Evolutionary conservation across 2,329 filamentous ascomycete species (phyloP).

Genomic region (Coleophoma cylindrospora): DNA sequence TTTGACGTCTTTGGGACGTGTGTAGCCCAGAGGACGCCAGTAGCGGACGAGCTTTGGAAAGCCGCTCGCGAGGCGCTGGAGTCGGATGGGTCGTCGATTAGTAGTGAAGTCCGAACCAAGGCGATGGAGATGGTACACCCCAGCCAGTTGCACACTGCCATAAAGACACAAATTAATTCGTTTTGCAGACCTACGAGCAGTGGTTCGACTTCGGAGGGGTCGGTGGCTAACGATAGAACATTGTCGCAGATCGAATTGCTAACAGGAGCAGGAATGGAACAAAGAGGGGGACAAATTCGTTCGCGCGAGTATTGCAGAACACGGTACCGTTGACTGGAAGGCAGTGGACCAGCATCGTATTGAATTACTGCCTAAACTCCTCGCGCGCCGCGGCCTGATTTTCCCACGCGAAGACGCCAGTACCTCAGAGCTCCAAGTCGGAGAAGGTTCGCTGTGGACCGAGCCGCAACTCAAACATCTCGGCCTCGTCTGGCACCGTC

Average conservation of each 20-base stretch:
- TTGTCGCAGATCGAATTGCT: slow-evolving; percentile 8
- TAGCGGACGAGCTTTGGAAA: slow-evolving; percentile 10
- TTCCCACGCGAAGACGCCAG: slow-evolving; percentile 10
- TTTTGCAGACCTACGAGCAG: slow-evolving; percentile 11
- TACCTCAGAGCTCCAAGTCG: slow-evolving; percentile 10
- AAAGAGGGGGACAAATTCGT: slow-evolving; percentile 10
- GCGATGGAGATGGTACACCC: slow-evolving; percentile 8
- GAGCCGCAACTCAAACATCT: slow-evolving; percentile 12
- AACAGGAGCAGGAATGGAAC: slow-evolving; percentile 12
- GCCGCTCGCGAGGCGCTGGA: slow-evolving; percentile 10
- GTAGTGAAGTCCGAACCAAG: slow-evolving; percentile 10
- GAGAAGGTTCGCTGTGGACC: slow-evolving; percentile 11
- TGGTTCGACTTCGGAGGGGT: slow-evolving; percentile 11
- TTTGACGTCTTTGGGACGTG: slow-evolving; percentile 12
- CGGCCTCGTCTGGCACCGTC: slow-evolving; percentile 57
- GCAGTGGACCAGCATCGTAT: slow-evolving; percentile 12
- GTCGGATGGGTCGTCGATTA: slow-evolving; percentile 10
- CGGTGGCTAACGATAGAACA: slow-evolving; percentile 7
- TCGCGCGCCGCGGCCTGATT: slow-evolving; percentile 8
- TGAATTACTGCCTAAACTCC: slow-evolving; percentile 10
- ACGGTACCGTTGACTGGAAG: slow-evolving; percentile 9
- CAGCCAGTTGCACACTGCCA: slow-evolving; percentile 5
- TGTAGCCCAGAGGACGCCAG: slow-evolving; percentile 11
- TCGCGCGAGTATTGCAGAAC: slow-evolving; percentile 7
- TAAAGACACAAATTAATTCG: slow-evolving; percentile 8